Conservation (phyloP, 2,329 filamentous ascomycete genomes). For the Epichloe uncinata region DNA sequence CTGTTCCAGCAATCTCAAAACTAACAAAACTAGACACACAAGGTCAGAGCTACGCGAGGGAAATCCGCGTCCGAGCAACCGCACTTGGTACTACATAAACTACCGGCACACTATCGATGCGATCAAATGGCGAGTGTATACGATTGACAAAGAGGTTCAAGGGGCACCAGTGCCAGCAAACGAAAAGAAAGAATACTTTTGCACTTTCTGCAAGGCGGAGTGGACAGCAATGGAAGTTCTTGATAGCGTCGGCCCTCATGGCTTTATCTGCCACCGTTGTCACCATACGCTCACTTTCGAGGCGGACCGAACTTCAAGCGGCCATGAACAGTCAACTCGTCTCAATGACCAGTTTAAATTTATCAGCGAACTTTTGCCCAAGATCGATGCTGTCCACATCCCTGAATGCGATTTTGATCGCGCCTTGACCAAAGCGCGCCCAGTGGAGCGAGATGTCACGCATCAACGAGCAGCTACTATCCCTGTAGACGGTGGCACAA, state of each 20-base stretch:
- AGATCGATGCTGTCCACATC: slow-evolving; percentile 62
- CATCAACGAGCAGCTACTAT: slow-evolving; percentile 50
- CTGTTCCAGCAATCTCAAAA: background rate
- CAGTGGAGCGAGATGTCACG: slow-evolving; percentile 52
- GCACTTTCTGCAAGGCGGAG: slow-evolving; percentile 65
- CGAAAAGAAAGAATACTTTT: slow-evolving; percentile 88
- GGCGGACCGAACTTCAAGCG: slow-evolving; percentile 53
- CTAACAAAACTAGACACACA: slow-evolving; percentile 41
- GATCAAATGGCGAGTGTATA: slow-evolving; percentile 88
- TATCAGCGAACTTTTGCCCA: slow-evolving; percentile 60
- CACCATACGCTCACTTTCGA: slow-evolving; percentile 49
- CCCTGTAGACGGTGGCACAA: slow-evolving; percentile 38
- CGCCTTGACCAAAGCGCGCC: slow-evolving; percentile 48
- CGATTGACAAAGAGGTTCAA: slow-evolving; percentile 79
- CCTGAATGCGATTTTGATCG: slow-evolving; percentile 63
- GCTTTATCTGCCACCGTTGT: slow-evolving; percentile 79
- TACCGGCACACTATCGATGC: slow-evolving; percentile 89
- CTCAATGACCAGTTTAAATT: slow-evolving; percentile 71
- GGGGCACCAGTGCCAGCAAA: slow-evolving; percentile 64
- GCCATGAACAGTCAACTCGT: slow-evolving; percentile 58
- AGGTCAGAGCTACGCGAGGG: slow-evolving; percentile 66
- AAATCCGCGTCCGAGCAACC: slow-evolving; percentile 66
- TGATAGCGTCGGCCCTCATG: slow-evolving; percentile 54
- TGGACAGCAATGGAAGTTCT: slow-evolving; percentile 87
- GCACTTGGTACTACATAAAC: slow-evolving; percentile 96